Evolutionary conservation across 441 rosid genomes (phyloP), one percentile per base, ranked within the genome.

Genomic region (Bruguiera hainesii): DNA sequence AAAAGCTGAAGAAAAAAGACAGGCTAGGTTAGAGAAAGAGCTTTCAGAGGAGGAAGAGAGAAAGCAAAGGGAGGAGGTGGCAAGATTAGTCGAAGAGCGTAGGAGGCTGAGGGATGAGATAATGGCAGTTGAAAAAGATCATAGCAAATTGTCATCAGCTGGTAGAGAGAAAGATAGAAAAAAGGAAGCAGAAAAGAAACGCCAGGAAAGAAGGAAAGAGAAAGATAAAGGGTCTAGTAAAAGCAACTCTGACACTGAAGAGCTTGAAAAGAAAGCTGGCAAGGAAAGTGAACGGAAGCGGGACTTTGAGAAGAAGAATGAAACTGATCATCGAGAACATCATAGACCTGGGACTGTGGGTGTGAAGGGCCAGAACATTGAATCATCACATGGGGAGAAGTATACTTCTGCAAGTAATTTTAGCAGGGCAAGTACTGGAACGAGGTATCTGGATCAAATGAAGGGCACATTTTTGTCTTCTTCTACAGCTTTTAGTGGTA

Each of bases 1-100:
- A 76, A 93, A 93, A 78, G 98, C 98, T 50, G 97, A 93, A 74
- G 98, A 93, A 82, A 93, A 86, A 82, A 87, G 93, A 82, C 97
- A 90, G 75, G 98, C 98, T 73, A 87, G 98, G 86, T 72, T 91
- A 58, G 98, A 94, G 69, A 89, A 78, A 75, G 97, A 94, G 76
- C 87, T 79, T 75, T 73, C 80, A 75, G 98, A 94, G 84, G 97
- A 91, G 76, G 98, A 91, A 79, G 98, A 94, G 76, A 85, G 87
- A 76, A 91, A 89, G 82, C 98, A 89, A 78, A 80, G 96, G 75
- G 98, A 89, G 80, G 98, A 94, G 82, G 98, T 91, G 28, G 89
- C 98, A 0, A 88, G 93, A 76, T 81, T 94, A 80, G 98, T 94
- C 20, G 97, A 91, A 78, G 98, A 94, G 73, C 89, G 89, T 49